phyloP scores from a whole-genome alignment of 1,284 basidiomycete species.

The Fistulinella cinereoalba region DNA sequence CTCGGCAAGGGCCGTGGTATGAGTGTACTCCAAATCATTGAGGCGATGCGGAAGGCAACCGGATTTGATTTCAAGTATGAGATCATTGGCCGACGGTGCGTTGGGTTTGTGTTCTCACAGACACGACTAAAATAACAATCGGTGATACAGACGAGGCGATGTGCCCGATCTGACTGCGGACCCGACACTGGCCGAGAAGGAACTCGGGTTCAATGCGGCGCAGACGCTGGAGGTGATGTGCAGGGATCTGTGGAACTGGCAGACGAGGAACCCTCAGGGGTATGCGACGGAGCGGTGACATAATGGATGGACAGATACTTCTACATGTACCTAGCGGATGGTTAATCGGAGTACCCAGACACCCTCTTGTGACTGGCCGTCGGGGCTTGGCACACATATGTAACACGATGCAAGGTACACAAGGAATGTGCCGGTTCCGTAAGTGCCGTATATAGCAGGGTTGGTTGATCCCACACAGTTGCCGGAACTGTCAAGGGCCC shows the following conservation, averaged over 20 bases:
- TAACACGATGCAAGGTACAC: too few relatives aligned
- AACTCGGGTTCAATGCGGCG: constrained; percentile 90
- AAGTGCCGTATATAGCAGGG: too few relatives aligned
- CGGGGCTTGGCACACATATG: too few relatives aligned
- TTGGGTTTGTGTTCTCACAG: constrained; percentile 7
- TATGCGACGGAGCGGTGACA: constrained; percentile 40
- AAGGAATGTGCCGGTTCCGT: too few relatives aligned
- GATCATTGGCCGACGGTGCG: constrained; percentile 85
- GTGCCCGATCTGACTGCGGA: constrained; percentile 97
- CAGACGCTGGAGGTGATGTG: constrained; percentile 88
- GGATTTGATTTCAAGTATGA: constrained; percentile 88
- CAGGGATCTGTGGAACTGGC: constrained; percentile 92
- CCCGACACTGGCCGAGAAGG: constrained; percentile 86
- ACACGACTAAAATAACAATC: too few relatives aligned
- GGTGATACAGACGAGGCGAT: constrained; percentile 89
- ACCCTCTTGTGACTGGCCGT: too few relatives aligned
- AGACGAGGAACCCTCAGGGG: constrained; percentile 78
- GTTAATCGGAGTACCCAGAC: too few relatives aligned
- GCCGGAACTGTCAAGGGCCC: too few relatives aligned
- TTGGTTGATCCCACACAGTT: too few relatives aligned
- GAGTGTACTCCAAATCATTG: constrained; percentile 92
- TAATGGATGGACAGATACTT: not conserved
- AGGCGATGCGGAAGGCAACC: constrained; percentile 92
- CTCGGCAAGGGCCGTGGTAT: constrained; percentile 92
- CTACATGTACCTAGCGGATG: constrained; percentile 16